These are phyloP conservation scores for Candolleomyces efflorescens DNA, from an alignment of 768 basidiomycete genomes.

Conservation along the genomic window DNA sequence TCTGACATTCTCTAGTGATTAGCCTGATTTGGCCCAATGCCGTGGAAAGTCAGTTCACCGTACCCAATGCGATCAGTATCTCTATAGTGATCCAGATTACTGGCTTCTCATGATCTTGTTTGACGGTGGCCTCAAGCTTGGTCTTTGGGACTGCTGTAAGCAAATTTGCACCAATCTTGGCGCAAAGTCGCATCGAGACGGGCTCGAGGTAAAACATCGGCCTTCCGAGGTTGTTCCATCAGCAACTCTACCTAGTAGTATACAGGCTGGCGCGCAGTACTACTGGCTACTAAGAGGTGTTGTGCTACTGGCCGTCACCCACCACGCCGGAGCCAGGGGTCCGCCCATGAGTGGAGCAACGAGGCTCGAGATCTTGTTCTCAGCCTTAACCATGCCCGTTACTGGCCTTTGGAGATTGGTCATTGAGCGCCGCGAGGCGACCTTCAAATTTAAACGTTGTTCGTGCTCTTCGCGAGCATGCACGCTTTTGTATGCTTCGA, in stretches of 20 bases:
- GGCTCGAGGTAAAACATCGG: slow-evolving; percentile 3
- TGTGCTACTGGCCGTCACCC: no score
- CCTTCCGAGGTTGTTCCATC: slow-evolving; percentile 1
- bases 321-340: no score
- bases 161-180: neutral
- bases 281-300: no score
- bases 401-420: no score
- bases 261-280: no score
- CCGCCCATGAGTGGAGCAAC: no score
- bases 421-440: no score
- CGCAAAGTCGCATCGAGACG: neutral
- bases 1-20: slow-evolving; percentile 4
- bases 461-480: neutral
- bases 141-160: neutral
- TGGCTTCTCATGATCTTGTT: slow-evolving; percentile 8
- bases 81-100: slow-evolving; percentile 4
- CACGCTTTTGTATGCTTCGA: neutral
- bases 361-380: no score
- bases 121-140: neutral
- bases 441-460: no score
- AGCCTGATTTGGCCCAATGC: slow-evolving; percentile 9
- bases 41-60: slow-evolving; percentile 7
- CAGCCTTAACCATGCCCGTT: no score
- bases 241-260: no score
- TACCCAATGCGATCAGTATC: slow-evolving; percentile 4